phyloP scores from a whole-genome alignment of 345 rosid species.

The Sisymbrium irio region DNA sequence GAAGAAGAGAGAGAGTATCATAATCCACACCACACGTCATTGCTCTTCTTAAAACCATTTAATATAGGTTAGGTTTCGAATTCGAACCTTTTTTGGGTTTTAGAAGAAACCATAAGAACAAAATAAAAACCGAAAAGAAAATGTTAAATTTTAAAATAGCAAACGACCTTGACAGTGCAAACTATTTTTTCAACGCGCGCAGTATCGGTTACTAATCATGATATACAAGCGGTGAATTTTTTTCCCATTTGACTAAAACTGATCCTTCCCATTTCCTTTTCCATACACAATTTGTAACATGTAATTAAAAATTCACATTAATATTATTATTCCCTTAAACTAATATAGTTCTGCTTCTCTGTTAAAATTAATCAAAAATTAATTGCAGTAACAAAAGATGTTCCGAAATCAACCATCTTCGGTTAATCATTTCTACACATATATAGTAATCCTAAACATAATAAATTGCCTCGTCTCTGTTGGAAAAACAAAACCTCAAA shows the following conservation, averaged over 20 bases:
- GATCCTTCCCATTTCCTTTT: constrained; percentile 9
- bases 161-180: constrained; percentile 1
- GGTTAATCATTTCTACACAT: neutral
- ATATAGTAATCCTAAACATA: neutral
- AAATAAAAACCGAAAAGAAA: constrained; percentile 13
- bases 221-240: neutral
- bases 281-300: neutral
- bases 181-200: constrained; percentile 1
- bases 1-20: neutral
- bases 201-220: constrained; percentile 4
- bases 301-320: neutral
- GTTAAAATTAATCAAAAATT: neutral
- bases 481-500: neutral
- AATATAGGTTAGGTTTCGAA: constrained; percentile 23
- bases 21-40: neutral
- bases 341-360: neutral
- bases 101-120: neutral
- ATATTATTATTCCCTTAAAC: neutral
- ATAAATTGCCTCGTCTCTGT: neutral
- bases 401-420: too few relatives aligned
- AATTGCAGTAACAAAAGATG: neutral
- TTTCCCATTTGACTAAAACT: neutral
- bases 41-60: constrained; percentile 1
- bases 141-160: constrained; percentile 4
- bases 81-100: neutral